Evolutionary conservation across 164 flowering plant genomes (phyloP).

Genomic region (Dillenia turbinata): DNA sequence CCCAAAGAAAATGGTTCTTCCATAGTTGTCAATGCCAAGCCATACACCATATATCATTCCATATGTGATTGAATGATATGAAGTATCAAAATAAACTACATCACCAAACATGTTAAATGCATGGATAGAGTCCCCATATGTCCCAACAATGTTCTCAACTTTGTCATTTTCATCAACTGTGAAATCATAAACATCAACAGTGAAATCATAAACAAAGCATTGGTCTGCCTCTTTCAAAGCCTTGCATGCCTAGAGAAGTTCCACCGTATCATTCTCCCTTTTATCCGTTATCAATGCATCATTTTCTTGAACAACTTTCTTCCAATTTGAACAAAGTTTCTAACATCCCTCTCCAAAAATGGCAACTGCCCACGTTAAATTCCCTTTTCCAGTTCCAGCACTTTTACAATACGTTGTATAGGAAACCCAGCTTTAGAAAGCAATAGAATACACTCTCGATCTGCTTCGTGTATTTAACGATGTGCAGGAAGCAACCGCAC

Average conservation of each 20-base stretch:
- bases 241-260: slow-evolving; percentile 62
- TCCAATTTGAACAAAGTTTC: slow-evolving; percentile 59
- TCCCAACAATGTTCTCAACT: slow-evolving; percentile 65
- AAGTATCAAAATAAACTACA: slow-evolving; percentile 50
- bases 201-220: slow-evolving; percentile 47
- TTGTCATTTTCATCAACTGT: slow-evolving; percentile 52
- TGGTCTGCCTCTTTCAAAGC: slow-evolving; percentile 36
- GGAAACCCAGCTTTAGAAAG: slow-evolving; percentile 75
- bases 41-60: slow-evolving; percentile 55
- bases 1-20: slow-evolving; percentile 46
- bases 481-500: slow-evolving; percentile 75
- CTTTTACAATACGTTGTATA: slow-evolving; percentile 57
- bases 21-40: slow-evolving; percentile 67
- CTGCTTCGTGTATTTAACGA: slow-evolving; percentile 59
- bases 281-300: slow-evolving; percentile 47
- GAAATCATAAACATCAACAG: too few species aligned
- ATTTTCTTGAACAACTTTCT: slow-evolving; percentile 53
- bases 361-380: slow-evolving; percentile 59
- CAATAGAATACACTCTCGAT: slow-evolving; percentile 60
- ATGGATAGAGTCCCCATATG: slow-evolving; percentile 42
- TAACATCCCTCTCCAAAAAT: slow-evolving; percentile 59
- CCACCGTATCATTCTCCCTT: slow-evolving; percentile 51
- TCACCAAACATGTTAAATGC: slow-evolving; percentile 48
- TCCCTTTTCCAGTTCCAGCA: slow-evolving; percentile 62
- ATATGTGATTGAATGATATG: slow-evolving; percentile 55